Evolutionary conservation across 345 rosid species (phyloP).

Genomic region (Boechera retrofracta): DNA sequence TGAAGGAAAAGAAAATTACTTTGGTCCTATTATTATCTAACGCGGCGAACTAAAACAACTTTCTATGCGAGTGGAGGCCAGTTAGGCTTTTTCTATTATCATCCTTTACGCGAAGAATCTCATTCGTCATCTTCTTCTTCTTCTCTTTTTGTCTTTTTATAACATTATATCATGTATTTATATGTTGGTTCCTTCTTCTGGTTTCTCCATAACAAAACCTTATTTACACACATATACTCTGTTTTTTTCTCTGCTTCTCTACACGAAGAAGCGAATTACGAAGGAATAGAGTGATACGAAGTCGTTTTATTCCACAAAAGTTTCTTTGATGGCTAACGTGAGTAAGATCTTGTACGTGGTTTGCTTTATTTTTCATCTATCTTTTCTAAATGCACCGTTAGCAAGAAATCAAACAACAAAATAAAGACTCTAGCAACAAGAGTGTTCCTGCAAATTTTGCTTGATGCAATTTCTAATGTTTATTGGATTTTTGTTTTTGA

Average conservation of each 20-base stretch:
- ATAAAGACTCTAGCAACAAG: neutral
- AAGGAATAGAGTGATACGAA: neutral
- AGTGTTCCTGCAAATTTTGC: neutral
- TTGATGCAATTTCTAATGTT: neutral
- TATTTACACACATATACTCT: neutral
- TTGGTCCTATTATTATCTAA: slow-evolving; percentile 27
- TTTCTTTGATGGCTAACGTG: slow-evolving; percentile 37
- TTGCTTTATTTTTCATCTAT: slow-evolving; percentile 22
- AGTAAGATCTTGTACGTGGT: neutral
- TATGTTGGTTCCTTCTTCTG: slow-evolving; percentile 17
- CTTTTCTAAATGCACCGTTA: neutral
- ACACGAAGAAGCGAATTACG: neutral
- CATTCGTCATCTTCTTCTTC: slow-evolving; percentile 33
- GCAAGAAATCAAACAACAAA: neutral
- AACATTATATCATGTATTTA: slow-evolving; percentile 19
- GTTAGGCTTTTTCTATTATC: neutral
- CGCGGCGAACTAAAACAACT: slow-evolving; percentile 32
- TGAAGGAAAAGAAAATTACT: slow-evolving; percentile 5
- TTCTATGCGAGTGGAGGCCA: slow-evolving; percentile 41
- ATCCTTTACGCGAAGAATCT: slow-evolving; percentile 43
- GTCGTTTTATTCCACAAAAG: neutral
- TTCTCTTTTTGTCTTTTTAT: slow-evolving; percentile 19
- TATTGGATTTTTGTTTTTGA: neutral
- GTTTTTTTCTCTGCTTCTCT: neutral
- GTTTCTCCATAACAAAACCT: slow-evolving; percentile 25